Evolutionary conservation across 2,329 filamentous ascomycete species (phyloP).

Genomic region (Dactylellina cionopaga): DNA sequence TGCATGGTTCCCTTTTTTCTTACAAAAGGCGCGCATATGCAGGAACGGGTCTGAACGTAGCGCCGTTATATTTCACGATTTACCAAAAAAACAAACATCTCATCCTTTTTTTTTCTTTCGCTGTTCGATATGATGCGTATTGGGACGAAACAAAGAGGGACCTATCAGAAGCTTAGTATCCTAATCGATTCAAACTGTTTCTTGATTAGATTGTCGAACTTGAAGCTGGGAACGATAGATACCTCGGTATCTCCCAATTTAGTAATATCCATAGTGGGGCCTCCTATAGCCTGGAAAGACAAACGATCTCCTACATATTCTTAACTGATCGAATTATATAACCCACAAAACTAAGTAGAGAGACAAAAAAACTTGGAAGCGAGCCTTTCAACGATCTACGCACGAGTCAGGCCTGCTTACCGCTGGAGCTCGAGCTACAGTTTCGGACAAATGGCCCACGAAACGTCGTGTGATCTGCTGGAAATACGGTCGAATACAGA

Average conservation of each 20-base stretch:
- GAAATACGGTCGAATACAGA: neutral
- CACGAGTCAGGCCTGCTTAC: neutral
- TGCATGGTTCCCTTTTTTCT: too few species aligned
- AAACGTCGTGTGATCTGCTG: neutral
- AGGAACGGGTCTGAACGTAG: conserved; percentile 47
- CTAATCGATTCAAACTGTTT: too few species aligned
- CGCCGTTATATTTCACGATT: too few species aligned
- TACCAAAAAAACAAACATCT: conserved; percentile 13
- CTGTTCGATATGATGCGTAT: neutral
- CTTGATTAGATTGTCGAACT: too few species aligned
- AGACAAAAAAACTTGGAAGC: conserved; percentile 26
- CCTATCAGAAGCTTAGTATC: conserved; percentile 6
- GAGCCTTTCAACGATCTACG: conserved; percentile 21
- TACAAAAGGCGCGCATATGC: too few species aligned
- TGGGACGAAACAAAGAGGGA: neutral
- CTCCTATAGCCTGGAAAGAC: neutral
- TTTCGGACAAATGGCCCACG: conserved; percentile 37
- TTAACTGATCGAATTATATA: conserved; percentile 43
- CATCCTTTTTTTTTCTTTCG: neutral
- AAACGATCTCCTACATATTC: conserved; percentile 5
- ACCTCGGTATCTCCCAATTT: conserved; percentile 17
- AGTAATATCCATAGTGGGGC: conserved; percentile 10
- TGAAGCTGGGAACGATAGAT: too few species aligned
- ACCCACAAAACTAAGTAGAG: neutral
- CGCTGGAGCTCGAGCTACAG: neutral